Conservation (phyloP, 768 basidiomycete genomes). For the Symmetrospora coprosmae region DNA sequence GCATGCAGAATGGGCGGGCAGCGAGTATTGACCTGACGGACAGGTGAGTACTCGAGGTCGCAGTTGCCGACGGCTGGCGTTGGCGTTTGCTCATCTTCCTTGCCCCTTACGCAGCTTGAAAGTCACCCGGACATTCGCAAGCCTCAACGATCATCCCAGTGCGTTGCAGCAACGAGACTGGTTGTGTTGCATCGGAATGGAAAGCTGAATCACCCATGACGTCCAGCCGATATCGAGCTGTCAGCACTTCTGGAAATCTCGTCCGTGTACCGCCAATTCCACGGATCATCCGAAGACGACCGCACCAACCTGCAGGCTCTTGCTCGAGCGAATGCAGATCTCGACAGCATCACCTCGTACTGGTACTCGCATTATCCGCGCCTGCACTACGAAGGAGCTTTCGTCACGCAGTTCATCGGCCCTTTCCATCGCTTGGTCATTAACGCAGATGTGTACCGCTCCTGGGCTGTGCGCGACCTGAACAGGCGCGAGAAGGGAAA, state of each 20-base stretch:
- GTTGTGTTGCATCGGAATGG: no score
- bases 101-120: background rate
- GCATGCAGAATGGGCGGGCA: slow-evolving; percentile 21
- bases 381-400: slow-evolving; percentile 11
- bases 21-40: slow-evolving; percentile 11
- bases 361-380: slow-evolving; percentile 11
- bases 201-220: no score
- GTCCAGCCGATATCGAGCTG: slow-evolving; percentile 9
- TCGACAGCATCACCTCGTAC: slow-evolving; percentile 9
- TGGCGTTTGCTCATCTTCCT: background rate
- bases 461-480: slow-evolving; percentile 14
- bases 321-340: background rate
- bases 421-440: slow-evolving; percentile 19
- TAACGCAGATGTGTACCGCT: slow-evolving; percentile 18
- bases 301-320: background rate
- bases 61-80: background rate
- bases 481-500: background rate
- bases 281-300: slow-evolving; percentile 10
- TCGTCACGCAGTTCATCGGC: slow-evolving; percentile 14
- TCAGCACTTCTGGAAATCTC: slow-evolving; percentile 1
- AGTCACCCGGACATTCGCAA: slow-evolving; percentile 8
- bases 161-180: background rate
- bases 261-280: slow-evolving; percentile 17
- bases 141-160: slow-evolving; percentile 7
- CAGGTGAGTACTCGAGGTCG: background rate